phyloP scores from a whole-genome alignment of 179 eudicot species.

The Silene vulgaris region DNA sequence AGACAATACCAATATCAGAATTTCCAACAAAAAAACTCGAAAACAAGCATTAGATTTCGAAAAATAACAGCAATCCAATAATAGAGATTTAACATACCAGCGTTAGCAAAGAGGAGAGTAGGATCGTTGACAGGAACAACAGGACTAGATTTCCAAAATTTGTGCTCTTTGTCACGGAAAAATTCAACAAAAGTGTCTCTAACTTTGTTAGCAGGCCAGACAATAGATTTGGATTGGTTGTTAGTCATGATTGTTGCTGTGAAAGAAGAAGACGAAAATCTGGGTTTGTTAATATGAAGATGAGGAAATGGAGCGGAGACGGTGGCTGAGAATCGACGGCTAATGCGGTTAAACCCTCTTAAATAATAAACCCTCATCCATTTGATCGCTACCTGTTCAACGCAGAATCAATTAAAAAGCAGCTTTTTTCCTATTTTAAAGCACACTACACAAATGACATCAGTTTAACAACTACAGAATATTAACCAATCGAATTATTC shows the following conservation, averaged over 20 bases:
- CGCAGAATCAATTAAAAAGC: too few relatives aligned
- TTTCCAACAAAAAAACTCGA: background rate
- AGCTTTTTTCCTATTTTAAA: too few relatives aligned
- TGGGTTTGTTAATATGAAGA: too few relatives aligned
- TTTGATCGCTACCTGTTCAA: too few relatives aligned
- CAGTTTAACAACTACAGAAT: too few relatives aligned
- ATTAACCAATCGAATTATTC: too few relatives aligned
- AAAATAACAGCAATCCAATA: background rate
- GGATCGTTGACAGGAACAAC: conserved; percentile 96
- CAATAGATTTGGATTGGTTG: conserved; percentile 21
- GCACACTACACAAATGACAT: too few relatives aligned
- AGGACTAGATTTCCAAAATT: conserved; percentile 77
- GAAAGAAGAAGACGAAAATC: background rate
- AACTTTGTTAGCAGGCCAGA: conserved; percentile 68
- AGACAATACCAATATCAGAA: background rate
- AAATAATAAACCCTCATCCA: too few relatives aligned
- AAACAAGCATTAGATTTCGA: background rate
- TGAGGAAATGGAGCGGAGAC: too few relatives aligned
- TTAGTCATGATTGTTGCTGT: conserved; percentile 23
- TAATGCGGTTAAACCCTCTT: too few relatives aligned
- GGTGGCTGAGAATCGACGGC: too few relatives aligned
- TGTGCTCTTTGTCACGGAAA: conserved; percentile 54
- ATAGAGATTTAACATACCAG: conserved; percentile 44
- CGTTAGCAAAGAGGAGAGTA: conserved; percentile 89
- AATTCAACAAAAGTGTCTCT: conserved; percentile 57